Conservation (phyloP, 1,284 basidiomycete genomes). For the Trichosporon coremiiforme region DNA sequence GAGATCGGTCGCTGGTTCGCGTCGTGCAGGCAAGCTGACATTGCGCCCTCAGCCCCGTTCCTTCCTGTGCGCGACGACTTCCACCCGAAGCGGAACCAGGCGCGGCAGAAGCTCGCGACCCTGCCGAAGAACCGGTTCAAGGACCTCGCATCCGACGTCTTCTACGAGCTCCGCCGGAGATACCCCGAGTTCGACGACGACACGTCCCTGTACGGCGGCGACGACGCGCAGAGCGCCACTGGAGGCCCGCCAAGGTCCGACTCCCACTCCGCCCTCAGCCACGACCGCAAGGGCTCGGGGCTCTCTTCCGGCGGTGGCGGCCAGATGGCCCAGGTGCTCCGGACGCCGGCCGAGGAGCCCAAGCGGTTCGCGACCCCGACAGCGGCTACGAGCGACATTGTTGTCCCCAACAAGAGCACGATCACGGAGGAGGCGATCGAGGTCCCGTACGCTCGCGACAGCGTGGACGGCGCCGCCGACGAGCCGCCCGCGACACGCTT, state of each 20-base stretch:
- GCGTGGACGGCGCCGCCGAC: constrained; percentile 24
- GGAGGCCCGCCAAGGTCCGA: neutral
- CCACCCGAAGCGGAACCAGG: constrained; percentile 98
- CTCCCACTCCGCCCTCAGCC: constrained; percentile 13
- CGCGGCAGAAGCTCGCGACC: constrained; percentile 95
- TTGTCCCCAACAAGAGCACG: constrained; percentile 92
- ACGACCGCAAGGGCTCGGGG: constrained; percentile 30
- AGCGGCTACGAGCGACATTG: constrained; percentile 63
- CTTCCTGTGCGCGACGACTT: constrained; percentile 90
- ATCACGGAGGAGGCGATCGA: constrained; percentile 95
- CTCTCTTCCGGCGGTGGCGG: neutral
- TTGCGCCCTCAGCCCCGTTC: constrained; percentile 69
- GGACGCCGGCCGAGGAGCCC: neutral
- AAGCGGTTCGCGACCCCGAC: constrained; percentile 30
- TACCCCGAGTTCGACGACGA: constrained; percentile 94
- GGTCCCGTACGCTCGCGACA: constrained; percentile 79
- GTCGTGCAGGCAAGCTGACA: constrained; percentile 20
- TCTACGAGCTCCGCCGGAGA: constrained; percentile 86
- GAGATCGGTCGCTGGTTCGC: constrained; percentile 3
- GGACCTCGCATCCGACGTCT: constrained; percentile 95
- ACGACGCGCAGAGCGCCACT: neutral
- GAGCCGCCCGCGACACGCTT: neutral
- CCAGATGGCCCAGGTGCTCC: neutral
- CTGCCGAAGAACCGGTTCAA: constrained; percentile 89
- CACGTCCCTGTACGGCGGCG: constrained; percentile 11